These are phyloP conservation scores for Penicillium sclerotigenum DNA, from an alignment of 2,329 filamentous ascomycete species.

Conservation along the genomic window DNA sequence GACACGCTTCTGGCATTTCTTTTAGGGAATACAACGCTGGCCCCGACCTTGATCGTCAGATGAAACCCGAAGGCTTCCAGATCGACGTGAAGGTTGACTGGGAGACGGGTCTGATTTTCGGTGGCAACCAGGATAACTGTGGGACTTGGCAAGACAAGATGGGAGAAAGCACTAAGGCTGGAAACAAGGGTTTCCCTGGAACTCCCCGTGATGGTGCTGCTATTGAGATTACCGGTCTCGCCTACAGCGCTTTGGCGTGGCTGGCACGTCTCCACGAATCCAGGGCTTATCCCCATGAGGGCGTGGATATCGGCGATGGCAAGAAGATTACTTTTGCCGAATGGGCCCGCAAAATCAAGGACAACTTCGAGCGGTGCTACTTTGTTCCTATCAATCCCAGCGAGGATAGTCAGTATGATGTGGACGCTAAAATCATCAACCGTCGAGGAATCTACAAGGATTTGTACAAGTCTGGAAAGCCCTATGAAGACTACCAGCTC, in stretches of 20 bases:
- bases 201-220: conserved; percentile 96
- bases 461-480: conserved; percentile 86
- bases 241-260: conserved; percentile 88
- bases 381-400: conserved; percentile 69
- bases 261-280: conserved; percentile 63
- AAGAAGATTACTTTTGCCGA: conserved; percentile 65
- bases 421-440: conserved; percentile 77
- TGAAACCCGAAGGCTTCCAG: conserved; percentile 88
- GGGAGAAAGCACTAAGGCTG: conserved; percentile 91
- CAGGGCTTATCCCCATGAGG: conserved; percentile 68
- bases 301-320: conserved; percentile 65
- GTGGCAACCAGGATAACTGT: conserved; percentile 90
- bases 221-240: conserved; percentile 87
- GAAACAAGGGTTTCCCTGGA: conserved; percentile 87
- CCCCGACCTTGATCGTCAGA: conserved; percentile 81
- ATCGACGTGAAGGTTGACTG: conserved; percentile 89
- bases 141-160: conserved; percentile 99
- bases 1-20: conserved; percentile 84
- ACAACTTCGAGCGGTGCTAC: conserved; percentile 89
- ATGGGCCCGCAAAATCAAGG: conserved; percentile 77
- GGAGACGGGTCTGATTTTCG: conserved; percentile 85
- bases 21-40: conserved; percentile 96
- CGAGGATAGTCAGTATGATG: conserved; percentile 73
- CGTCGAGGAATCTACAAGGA: conserved; percentile 98
- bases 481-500: conserved; percentile 96